phyloP scores from a whole-genome alignment of 2,329 filamentous ascomycete genomes.

The Coleophoma eucalyptorum region DNA sequence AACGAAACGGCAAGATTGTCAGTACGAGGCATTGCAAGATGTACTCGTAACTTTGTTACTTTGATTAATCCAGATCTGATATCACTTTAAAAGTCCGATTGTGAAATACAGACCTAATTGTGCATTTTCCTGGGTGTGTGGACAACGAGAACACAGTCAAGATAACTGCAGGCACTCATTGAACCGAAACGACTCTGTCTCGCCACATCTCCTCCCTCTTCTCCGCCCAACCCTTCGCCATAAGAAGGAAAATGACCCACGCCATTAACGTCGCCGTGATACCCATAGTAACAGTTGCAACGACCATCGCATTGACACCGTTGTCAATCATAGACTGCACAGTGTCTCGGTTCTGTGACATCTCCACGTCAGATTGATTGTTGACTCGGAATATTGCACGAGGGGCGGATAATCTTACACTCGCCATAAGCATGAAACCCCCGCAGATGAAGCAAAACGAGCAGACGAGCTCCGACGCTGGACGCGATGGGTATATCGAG shows the following conservation, averaged over 20 bases:
- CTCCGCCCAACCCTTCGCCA: slow-evolving; percentile 2
- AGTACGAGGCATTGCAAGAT: background rate
- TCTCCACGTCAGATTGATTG: slow-evolving; percentile 2
- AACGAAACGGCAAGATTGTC: background rate
- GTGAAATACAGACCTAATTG: slow-evolving; percentile 6
- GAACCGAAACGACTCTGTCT: slow-evolving; percentile 6
- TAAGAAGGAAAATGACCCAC: slow-evolving; percentile 5
- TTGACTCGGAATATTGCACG: background rate
- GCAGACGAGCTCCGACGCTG: slow-evolving; percentile 3
- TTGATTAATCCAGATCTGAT: slow-evolving; percentile 5
- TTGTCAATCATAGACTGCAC: slow-evolving; percentile 9
- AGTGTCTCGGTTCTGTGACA: slow-evolving; percentile 8
- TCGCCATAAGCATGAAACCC: slow-evolving; percentile 7
- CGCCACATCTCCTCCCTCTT: slow-evolving; percentile 4
- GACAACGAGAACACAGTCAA: slow-evolving; percentile 5
- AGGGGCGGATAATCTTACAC: slow-evolving; percentile 5
- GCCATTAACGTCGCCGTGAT: slow-evolving; percentile 5
- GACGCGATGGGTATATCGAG: slow-evolving; percentile 2
- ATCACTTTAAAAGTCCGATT: slow-evolving; percentile 6
- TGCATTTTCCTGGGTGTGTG: slow-evolving; percentile 4
- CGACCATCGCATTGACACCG: slow-evolving; percentile 3
- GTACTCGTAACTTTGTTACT: slow-evolving; percentile 6
- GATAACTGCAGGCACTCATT: slow-evolving; percentile 6
- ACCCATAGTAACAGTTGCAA: slow-evolving; percentile 5
- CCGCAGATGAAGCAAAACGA: slow-evolving; percentile 5